Evolutionary conservation across 1,284 basidiomycete genomes (phyloP), one percentile per base, ranked within the genome.

Genomic region (Coriolopsis trogii): DNA sequence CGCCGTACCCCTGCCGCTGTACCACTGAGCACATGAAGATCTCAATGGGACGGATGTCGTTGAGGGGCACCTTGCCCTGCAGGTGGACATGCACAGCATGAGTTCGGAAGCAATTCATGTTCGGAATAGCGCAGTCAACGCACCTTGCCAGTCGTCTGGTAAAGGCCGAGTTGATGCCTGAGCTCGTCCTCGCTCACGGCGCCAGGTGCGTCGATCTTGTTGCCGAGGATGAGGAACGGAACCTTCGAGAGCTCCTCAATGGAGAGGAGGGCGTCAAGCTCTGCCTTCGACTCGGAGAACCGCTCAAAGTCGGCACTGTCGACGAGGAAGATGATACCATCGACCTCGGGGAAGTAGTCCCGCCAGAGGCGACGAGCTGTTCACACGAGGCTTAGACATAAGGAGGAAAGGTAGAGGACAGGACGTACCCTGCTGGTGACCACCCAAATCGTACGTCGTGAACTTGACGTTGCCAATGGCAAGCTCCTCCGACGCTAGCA

Each of bases 21-120:
- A 99, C 96, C 54, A 99, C 96, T 15, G 97, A 99, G 80, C 95
- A 98, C 97, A 99, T 99, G 86, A 98, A 99, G 66, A 99, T 85
- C 73, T 99, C 97, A 72, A 99, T 98, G 28, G 97, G 96, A 59
- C 97, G 87, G 65, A 99, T 98, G 73, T 98, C 96, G 66, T 82
- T 91, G 64, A 99, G 85, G 56, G 95, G 95, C 34, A 98, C 91
- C 72, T 98, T 98, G 71, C 97, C 97, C 94, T 96, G 59, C 12
- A 45, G 54, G n/a, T n/a, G n/a, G n/a, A n/a, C n/a, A n/a, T n/a
- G n/a, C n/a, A n/a, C n/a, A n/a, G n/a, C n/a, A n/a, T n/a, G n/a
- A n/a, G n/a, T n/a, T n/a, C n/a, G n/a, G n/a, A n/a, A n/a, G n/a
- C n/a, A n/a, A n/a, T n/a, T n/a, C n/a, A n/a, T n/a, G n/a, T n/a